Evolutionary conservation across 768 basidiomycete species (phyloP), one percentile per base, ranked within the genome.

Genomic region (Coprinopsis strossmayeri): DNA sequence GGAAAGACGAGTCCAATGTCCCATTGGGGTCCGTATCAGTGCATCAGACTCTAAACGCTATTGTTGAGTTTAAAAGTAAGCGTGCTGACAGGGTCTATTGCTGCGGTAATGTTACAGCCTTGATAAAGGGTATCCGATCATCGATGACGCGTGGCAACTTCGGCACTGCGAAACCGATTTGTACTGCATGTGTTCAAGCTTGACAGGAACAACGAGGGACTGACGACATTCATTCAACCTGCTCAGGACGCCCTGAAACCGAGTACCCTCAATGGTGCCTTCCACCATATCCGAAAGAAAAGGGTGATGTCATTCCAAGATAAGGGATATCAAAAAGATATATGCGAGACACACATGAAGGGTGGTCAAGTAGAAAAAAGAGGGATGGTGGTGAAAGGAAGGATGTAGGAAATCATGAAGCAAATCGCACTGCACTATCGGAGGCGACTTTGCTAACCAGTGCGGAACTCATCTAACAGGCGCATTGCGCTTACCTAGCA

Each of bases 401-500:
- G 25, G 40, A 42, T 24, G 17, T 4, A 25, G 4, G 9, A 42
- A 23, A 42, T 21, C 5, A 32, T 32, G 15, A 32, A 32, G n/a
- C n/a, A n/a, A n/a, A n/a, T n/a, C n/a, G 30, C 30, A 32, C 30
- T 15, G 15, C 9, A 7, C 30, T 32, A 32, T 7, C 30, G 9
- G 9, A 32, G 30, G 30, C 30, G 15, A 32, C 7, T 7, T 15
- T 32, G 30, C 9, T 32, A 15, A 32, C 9, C 7, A 15, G 30
- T 15, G 30, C 9, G 11, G 18, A 23, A 3, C 32, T 43, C 20
- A 35, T 45, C 46, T 39, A 23, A 24, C 51, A 27, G 46, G 34
- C 20, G 34, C 30, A 25, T 28, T 35, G 38, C 32, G 50, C 30
- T 45, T 46, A 20, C 51, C 51, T 25, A 54, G 20, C 32, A 54